phyloP scores from a whole-genome alignment of 306 rosid genomes.

The Alnus glutinosa region DNA sequence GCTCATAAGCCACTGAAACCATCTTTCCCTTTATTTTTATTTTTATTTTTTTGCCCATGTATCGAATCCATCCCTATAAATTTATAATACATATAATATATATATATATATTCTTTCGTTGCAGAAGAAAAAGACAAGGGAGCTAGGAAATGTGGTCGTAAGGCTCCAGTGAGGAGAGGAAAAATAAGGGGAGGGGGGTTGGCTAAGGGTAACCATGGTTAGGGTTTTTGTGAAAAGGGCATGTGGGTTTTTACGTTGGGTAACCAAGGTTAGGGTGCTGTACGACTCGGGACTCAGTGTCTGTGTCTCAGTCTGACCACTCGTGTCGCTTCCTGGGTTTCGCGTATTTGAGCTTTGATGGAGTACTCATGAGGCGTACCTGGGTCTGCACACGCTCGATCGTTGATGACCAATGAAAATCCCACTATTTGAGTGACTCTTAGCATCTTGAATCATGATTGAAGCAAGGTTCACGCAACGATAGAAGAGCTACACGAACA shows the following conservation, averaged over 20 bases:
- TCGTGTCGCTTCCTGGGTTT: conserved; percentile 48
- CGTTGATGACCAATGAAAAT: neutral
- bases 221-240: neutral
- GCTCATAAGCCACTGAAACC: conserved; percentile 24
- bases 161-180: neutral
- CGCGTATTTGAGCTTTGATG: conserved; percentile 34
- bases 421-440: neutral
- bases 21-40: conserved; percentile 9
- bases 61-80: conserved; percentile 14
- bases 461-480: neutral
- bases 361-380: conserved; percentile 9
- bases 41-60: neutral
- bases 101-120: conserved; percentile 1
- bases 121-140: conserved; percentile 3
- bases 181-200: neutral
- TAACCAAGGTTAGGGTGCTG: conserved; percentile 1
- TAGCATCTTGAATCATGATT: neutral
- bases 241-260: conserved; percentile 13
- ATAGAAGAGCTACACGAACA: neutral
- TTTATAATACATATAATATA: neutral
- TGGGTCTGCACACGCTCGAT: neutral
- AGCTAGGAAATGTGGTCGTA: conserved; percentile 16
- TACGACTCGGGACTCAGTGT: conserved; percentile 34
- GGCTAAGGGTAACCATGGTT: conserved; percentile 42
- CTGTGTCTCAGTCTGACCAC: conserved; percentile 50